phyloP scores from a whole-genome alignment of 768 basidiomycete genomes.

The Grammothele lineata region DNA sequence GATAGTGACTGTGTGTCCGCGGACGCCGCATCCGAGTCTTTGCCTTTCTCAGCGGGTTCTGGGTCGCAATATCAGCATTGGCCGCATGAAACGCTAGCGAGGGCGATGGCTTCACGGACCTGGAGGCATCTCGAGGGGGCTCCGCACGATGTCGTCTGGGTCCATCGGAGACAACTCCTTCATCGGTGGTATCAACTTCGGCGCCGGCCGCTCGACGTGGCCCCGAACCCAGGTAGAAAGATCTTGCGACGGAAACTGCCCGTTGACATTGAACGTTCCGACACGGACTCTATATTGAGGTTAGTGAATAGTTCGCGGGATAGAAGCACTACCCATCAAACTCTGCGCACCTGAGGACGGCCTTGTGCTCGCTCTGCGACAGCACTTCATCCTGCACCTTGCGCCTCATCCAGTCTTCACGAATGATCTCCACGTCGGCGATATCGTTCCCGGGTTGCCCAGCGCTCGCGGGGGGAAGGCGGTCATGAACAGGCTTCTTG shows the following conservation, averaged over 20 bases:
- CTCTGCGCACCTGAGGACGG: conserved; percentile 15
- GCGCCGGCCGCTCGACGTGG: not conserved
- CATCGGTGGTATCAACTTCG: conserved; percentile 19
- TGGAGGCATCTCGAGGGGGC: not conserved
- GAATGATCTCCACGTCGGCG: conserved; percentile 51
- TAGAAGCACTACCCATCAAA: too few species aligned
- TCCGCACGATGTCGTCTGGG: not conserved
- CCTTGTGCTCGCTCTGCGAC: conserved; percentile 1
- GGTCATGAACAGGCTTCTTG: conserved; percentile 43
- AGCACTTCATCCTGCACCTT: conserved; percentile 32
- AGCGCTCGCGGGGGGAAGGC: conserved; percentile 57
- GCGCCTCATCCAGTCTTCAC: conserved; percentile 60
- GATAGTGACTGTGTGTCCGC: not conserved
- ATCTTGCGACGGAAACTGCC: conserved; percentile 68
- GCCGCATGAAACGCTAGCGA: too few species aligned
- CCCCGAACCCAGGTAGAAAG: conserved; percentile 60
- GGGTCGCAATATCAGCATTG: too few species aligned
- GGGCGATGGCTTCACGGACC: too few species aligned
- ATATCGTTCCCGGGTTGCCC: conserved; percentile 60
- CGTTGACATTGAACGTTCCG: conserved; percentile 86
- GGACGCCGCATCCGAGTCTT: not conserved
- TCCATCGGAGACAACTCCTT: conserved; percentile 21
- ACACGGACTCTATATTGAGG: conserved; percentile 52
- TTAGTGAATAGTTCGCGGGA: too few species aligned
- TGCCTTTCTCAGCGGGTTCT: too few species aligned